A percentile compares a stretch with the other conserved stretches of the same genome.
Evolutionary conservation across 2,329 filamentous ascomycete genomes (phyloP).

Genomic region (Arthrinium puccinioides): DNA sequence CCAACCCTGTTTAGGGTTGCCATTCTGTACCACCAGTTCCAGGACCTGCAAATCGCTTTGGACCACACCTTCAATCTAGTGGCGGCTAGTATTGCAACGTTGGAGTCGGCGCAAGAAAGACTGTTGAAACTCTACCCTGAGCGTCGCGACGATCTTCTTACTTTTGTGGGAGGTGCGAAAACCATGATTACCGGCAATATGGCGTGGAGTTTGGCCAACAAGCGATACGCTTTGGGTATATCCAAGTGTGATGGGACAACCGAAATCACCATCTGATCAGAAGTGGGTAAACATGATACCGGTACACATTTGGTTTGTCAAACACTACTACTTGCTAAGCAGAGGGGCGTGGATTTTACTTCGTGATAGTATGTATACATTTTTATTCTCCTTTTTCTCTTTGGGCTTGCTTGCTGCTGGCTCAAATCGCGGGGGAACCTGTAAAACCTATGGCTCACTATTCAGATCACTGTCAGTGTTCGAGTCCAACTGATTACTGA

Average conservation of each 20-base stretch:
- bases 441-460: too few relatives aligned
- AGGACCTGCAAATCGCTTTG: slow-evolving; percentile 9
- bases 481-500: too few relatives aligned
- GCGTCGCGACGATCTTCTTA: slow-evolving; percentile 3
- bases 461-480: too few relatives aligned
- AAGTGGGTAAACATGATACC: too few relatives aligned
- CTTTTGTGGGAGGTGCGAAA: slow-evolving; percentile 4
- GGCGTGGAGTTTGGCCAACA: slow-evolving; percentile 7
- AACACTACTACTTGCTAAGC: too few relatives aligned
- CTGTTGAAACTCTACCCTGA: slow-evolving; percentile 6
- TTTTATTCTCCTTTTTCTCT: too few relatives aligned
- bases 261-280: slow-evolving; percentile 9
- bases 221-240: slow-evolving; percentile 7
- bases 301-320: too few relatives aligned
- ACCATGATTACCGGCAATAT: slow-evolving; percentile 12
- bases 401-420: too few relatives aligned
- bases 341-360: too few relatives aligned
- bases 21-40: slow-evolving; percentile 9
- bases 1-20: slow-evolving; percentile 3
- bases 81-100: neutral
- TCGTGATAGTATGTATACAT: too few relatives aligned
- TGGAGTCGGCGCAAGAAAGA: slow-evolving; percentile 3
- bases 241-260: slow-evolving; percentile 10
- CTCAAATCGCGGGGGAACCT: too few relatives aligned
- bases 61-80: slow-evolving; percentile 8